Evolutionary conservation across 352 stramenopile species (phyloP).

Genomic region (Aphanomyces invadans): DNA sequence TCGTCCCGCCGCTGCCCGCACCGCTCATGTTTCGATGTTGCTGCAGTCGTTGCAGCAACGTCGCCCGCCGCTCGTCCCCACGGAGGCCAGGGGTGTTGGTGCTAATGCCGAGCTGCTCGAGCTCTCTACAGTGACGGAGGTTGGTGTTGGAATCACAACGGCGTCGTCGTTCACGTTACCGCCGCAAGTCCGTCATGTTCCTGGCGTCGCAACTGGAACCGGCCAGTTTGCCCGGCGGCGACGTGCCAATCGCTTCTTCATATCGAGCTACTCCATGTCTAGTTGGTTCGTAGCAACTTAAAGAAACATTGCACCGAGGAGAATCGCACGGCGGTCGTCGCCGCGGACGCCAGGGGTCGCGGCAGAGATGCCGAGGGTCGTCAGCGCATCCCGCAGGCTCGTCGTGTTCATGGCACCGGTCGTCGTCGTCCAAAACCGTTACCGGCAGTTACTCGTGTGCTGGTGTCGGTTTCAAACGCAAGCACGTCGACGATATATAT

Average conservation of each 20-base stretch:
- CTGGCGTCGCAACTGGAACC: not conserved
- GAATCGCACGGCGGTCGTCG: constrained; percentile 8
- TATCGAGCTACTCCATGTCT: constrained; percentile 4
- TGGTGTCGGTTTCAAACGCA: too few species aligned
- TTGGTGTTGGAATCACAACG: not conserved
- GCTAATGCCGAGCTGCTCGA: constrained; percentile 7
- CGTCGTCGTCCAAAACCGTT: not conserved
- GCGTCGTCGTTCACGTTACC: not conserved
- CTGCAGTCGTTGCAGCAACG: not conserved
- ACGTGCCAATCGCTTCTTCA: not conserved
- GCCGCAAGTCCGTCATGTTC: constrained; percentile 9
- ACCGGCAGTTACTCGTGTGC: not conserved
- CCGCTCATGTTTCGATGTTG: not conserved
- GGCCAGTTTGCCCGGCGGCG: not conserved
- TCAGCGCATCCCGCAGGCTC: constrained; percentile 6
- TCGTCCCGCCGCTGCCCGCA: too few species aligned
- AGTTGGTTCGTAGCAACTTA: not conserved
- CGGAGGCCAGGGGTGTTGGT: constrained; percentile 7
- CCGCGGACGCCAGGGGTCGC: constrained; percentile 5
- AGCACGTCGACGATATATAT: constrained; percentile 12
- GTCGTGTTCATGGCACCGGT: not conserved
- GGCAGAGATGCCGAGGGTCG: constrained; percentile 1
- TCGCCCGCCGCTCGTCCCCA: constrained; percentile 1
- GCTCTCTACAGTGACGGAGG: constrained; percentile 1
- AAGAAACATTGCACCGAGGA: not conserved